Evolutionary conservation across 805 yeast species (phyloP).

Genomic region (Suhomyces sp.): DNA sequence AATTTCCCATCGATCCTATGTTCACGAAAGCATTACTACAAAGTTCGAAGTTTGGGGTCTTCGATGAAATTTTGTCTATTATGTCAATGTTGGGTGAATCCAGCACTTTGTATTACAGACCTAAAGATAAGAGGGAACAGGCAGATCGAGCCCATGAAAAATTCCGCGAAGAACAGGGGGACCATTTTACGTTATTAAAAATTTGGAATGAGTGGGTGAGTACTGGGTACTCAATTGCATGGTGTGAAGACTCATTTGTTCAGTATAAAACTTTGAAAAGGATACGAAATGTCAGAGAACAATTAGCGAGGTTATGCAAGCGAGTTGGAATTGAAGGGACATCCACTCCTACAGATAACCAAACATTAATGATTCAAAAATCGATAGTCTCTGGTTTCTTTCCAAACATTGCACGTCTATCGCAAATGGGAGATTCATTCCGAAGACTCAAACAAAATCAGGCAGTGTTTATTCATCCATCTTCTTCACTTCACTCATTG

Average conservation of each 20-base stretch:
- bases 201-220: conserved; percentile 77
- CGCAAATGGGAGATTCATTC: conserved; percentile 66
- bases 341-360: conserved; percentile 6
- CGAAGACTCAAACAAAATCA: conserved; percentile 65
- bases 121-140: conserved; percentile 61
- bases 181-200: conserved; percentile 73
- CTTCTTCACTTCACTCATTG: conserved; percentile 62
- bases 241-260: conserved; percentile 85
- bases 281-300: conserved; percentile 69
- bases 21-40: conserved; percentile 72
- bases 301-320: conserved; percentile 60
- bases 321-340: conserved; percentile 44
- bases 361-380: conserved; percentile 41
- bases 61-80: conserved; percentile 67
- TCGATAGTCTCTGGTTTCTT: conserved; percentile 69
- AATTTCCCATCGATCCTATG: conserved; percentile 90
- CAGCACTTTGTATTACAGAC: conserved; percentile 66
- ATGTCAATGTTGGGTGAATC: conserved; percentile 84
- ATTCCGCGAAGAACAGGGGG: conserved; percentile 63
- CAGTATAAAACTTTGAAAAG: conserved; percentile 72
- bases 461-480: conserved; percentile 82
- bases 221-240: conserved; percentile 62
- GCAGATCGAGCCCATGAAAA: conserved; percentile 64
- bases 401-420: conserved; percentile 60
- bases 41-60: conserved; percentile 60